Percentiles rank a stretch among this genome's conserved stretches.
Conservation (phyloP, 2,329 filamentous ascomycete genomes). For the Passalora sequoiae region DNA sequence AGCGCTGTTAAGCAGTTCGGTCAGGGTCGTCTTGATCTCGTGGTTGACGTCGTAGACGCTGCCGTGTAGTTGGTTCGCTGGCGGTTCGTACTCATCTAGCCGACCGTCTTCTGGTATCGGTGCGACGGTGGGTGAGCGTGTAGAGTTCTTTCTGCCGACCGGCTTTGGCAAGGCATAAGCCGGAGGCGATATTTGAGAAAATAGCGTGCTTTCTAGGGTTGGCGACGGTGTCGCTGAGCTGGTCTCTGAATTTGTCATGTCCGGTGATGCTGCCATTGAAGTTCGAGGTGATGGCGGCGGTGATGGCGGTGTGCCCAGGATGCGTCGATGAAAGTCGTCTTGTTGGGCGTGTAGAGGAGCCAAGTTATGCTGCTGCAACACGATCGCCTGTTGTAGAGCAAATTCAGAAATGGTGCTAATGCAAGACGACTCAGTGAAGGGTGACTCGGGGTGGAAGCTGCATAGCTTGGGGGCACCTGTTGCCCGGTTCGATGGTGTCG, state of each 20-base stretch:
- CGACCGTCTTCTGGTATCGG: slow-evolving; percentile 24
- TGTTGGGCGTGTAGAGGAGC: slow-evolving; percentile 30
- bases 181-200: slow-evolving; percentile 29
- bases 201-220: slow-evolving; percentile 12
- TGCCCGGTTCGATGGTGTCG: background rate
- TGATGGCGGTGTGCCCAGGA: slow-evolving; percentile 33
- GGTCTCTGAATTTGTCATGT: slow-evolving; percentile 23
- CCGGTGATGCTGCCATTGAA: slow-evolving; percentile 11
- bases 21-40: slow-evolving; percentile 51
- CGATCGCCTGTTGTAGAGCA: slow-evolving; percentile 4
- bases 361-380: slow-evolving; percentile 1
- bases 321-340: slow-evolving; percentile 36
- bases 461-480: slow-evolving; percentile 2
- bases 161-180: slow-evolving; percentile 20
- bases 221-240: slow-evolving; percentile 23
- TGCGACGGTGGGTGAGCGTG: slow-evolving; percentile 18
- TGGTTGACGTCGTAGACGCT: slow-evolving; percentile 47
- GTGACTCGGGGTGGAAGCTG: background rate
- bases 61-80: slow-evolving; percentile 27
- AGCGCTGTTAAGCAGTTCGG: slow-evolving; percentile 51
- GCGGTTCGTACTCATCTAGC: slow-evolving; percentile 7
- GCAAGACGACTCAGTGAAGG: background rate
- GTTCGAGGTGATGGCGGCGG: slow-evolving; percentile 29
- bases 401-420: slow-evolving; percentile 1
- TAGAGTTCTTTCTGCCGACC: slow-evolving; percentile 11